Evolutionary conservation across 306 rosid species (phyloP).

Genomic region (Vicia villosa): DNA sequence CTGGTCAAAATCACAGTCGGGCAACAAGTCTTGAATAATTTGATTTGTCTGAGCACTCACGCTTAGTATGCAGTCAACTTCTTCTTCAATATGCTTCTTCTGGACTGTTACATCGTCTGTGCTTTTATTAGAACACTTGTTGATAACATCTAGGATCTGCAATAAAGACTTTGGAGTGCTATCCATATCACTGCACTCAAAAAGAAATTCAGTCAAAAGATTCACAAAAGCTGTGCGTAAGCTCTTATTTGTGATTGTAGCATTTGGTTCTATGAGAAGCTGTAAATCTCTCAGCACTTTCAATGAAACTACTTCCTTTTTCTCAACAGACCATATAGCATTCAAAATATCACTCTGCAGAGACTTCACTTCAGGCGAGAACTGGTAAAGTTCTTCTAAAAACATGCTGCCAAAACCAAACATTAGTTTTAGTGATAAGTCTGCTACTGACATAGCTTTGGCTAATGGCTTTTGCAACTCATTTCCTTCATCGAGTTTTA

Average conservation of each 20-base stretch:
- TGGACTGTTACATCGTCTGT: slow-evolving; percentile 4
- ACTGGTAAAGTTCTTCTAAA: slow-evolving; percentile 49
- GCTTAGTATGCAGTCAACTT: slow-evolving; percentile 64
- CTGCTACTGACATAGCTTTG: slow-evolving; percentile 85
- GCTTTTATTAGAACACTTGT: slow-evolving; percentile 41
- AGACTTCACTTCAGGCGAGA: slow-evolving; percentile 60
- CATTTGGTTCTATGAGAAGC: slow-evolving; percentile 61
- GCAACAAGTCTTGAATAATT: slow-evolving; percentile 60
- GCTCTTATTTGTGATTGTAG: slow-evolving; percentile 46
- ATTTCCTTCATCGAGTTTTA: slow-evolving; percentile 47
- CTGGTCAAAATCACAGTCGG: slow-evolving; percentile 53
- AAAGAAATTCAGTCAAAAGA: slow-evolving; percentile 67
- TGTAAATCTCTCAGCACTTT: slow-evolving; percentile 55
- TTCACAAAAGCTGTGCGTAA: slow-evolving; percentile 52
- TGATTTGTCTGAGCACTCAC: slow-evolving; percentile 77
- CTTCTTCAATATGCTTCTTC: slow-evolving; percentile 59
- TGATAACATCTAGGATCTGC: slow-evolving; percentile 54
- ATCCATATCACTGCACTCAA: slow-evolving; percentile 71
- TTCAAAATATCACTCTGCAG: slow-evolving; percentile 70
- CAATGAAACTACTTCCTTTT: slow-evolving; percentile 36
- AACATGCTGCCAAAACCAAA: slow-evolving; percentile 50
- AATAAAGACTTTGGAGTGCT: slow-evolving; percentile 56
- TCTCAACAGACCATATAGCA: slow-evolving; percentile 63
- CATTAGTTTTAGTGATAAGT: slow-evolving; percentile 57
- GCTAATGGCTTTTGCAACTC: slow-evolving; percentile 65